Percentiles rank a stretch among this genome's conserved stretches.
These are phyloP conservation scores for Vigna nakashimae DNA, from an alignment of 306 rosid genomes.

Conservation along the genomic window DNA sequence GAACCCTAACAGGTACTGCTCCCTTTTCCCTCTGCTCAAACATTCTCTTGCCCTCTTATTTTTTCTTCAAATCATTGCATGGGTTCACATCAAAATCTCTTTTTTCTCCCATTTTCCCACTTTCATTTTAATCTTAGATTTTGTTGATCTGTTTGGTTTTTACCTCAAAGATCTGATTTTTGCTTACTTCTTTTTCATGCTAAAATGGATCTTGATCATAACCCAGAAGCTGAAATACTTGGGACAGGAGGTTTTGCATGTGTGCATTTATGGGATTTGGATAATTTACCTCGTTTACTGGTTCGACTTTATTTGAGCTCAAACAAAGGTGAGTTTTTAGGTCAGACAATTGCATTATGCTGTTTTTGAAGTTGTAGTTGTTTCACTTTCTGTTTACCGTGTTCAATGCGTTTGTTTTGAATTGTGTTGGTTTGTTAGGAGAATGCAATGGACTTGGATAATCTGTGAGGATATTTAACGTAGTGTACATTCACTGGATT, in stretches of 20 bases:
- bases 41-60: neutral
- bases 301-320: conserved; percentile 51
- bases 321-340: conserved; percentile 39
- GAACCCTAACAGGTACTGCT: conserved; percentile 63
- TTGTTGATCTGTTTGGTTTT: conserved; percentile 36
- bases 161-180: conserved; percentile 49
- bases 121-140: conserved; percentile 37
- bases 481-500: conserved; percentile 28
- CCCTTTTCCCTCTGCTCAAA: conserved; percentile 37
- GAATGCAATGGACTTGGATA: conserved; percentile 42
- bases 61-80: conserved; percentile 19
- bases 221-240: conserved; percentile 45
- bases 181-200: neutral
- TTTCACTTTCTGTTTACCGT: neutral
- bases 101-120: conserved; percentile 12
- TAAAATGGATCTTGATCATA: conserved; percentile 47
- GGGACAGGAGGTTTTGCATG: conserved; percentile 39
- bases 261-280: conserved; percentile 41
- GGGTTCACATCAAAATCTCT: conserved; percentile 4
- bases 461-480: conserved; percentile 38
- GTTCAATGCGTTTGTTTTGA: conserved; percentile 16
- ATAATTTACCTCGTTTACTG: conserved; percentile 22
- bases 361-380: neutral
- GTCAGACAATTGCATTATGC: conserved; percentile 15
- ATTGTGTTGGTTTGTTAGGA: conserved; percentile 44